These are phyloP conservation scores for Simmondsia chinensis DNA, from an alignment of 148 eudicot genomes.

Conservation along the genomic window DNA sequence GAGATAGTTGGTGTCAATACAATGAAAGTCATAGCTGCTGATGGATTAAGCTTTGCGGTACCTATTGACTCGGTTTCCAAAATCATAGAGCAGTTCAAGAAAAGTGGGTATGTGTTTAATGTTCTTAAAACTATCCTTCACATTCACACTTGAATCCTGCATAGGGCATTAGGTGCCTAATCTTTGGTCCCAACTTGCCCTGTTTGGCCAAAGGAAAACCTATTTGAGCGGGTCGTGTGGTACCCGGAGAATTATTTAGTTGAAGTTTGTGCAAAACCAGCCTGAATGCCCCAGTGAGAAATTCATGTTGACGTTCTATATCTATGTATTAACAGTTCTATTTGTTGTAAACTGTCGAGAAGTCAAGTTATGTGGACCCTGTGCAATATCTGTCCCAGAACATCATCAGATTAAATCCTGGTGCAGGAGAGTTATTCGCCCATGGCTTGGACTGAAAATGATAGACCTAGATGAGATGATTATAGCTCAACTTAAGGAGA, in stretches of 20 bases:
- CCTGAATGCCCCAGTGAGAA: no score
- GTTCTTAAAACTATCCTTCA: neutral
- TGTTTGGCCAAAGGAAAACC: no score
- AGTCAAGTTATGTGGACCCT: neutral
- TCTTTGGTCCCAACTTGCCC: no score
- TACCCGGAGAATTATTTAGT: no score
- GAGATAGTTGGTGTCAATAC: constrained; percentile 84
- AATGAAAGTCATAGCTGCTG: constrained; percentile 73
- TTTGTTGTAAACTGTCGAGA: no score
- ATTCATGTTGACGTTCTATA: no score
- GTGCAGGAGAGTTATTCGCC: constrained; percentile 66
- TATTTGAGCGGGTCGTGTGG: no score
- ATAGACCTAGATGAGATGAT: constrained; percentile 61
- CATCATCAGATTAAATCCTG: constrained; percentile 1
- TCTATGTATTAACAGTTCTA: no score
- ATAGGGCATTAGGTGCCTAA: no score
- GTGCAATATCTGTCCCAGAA: neutral
- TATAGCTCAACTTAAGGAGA: constrained; percentile 51
- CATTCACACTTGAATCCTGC: no score
- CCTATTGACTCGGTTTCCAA: constrained; percentile 81
- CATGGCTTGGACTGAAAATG: constrained; percentile 72
- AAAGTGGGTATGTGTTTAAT: constrained; percentile 46
- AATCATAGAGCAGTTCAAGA: constrained; percentile 80
- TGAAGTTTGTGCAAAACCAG: no score
- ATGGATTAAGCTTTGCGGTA: constrained; percentile 88